Base-by-base conservation (phyloP, 257 asterid genomes). In the Solanum okadae region DNA sequence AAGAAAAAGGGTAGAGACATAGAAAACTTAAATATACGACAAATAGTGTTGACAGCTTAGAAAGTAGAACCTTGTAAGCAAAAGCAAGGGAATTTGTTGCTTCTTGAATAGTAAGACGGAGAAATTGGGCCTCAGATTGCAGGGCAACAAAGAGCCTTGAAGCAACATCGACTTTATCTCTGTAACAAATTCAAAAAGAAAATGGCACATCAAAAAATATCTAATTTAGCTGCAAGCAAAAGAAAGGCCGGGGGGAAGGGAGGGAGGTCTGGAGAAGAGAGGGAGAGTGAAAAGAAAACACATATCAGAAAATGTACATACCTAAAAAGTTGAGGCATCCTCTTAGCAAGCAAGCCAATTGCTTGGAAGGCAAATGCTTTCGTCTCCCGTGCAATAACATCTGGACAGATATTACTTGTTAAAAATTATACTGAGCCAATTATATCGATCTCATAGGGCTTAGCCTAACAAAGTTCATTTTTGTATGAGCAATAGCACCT, bases 271-370 rank as follows among this genome's bases (percentile, higher is more conserved):
- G n/a, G 42, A 72, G 42, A 34, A 33, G 42, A 33, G 42, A 14
- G 46, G 79, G 2, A 11, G 40, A 46, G 68, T 46, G 67, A 81
- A 79, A 79, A 46, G n/a, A 16, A 46, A 71, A 86, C n/a, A 86
- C 68, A 38, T 70, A 68, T 23, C 61, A 85, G 35, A 49, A 38
- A 72, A 46, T 27, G 85, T 81, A 46, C 67, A 46, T 92, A 96
- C 99, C 98, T 95, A 88, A 95, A 97, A 89, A 97, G 98, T 89
- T 94, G 96, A 90, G 99, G 99, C 99, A 95, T 93, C 49, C 99
- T 95, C 76, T 92, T 93, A 82, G 99, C 98, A 88, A 97, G 98
- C 94, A 94, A 93, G 88, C 99, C 99, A 79, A 97, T 93, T 87
- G 99, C 98, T 93, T 95, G 99, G 91, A 90, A 97, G 88, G 98